phyloP scores from a whole-genome alignment of 83 land plant species.

The Thuja plicata region DNA sequence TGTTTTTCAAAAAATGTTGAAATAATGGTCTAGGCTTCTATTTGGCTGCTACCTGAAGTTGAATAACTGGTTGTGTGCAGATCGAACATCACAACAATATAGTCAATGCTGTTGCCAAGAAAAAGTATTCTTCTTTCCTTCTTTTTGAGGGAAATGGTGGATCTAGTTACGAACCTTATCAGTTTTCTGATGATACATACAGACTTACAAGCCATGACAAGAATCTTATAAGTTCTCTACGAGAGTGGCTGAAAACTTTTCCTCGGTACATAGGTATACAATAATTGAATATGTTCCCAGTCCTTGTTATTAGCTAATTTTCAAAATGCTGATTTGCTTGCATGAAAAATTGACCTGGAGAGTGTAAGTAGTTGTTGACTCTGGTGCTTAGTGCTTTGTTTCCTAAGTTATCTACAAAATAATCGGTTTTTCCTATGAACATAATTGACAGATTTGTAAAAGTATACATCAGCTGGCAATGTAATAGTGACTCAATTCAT shows the following conservation, averaged over 20 bases:
- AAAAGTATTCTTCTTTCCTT: conserved; percentile 43
- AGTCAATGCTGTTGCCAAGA: conserved; percentile 20
- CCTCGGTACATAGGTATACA: conserved; percentile 24
- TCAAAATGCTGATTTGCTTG: neutral
- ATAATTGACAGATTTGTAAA: neutral
- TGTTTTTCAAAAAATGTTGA: neutral
- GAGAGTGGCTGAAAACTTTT: conserved; percentile 29
- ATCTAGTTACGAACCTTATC: conserved; percentile 37
- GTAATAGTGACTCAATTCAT: neutral
- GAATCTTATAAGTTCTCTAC: conserved; percentile 17
- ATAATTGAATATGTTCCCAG: neutral
- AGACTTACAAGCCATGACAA: conserved; percentile 22
- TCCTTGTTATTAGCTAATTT: neutral
- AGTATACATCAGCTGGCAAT: neutral
- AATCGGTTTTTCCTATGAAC: neutral
- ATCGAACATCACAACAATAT: conserved; percentile 27
- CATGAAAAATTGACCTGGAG: neutral
- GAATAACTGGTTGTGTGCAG: conserved; percentile 22
- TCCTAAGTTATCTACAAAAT: neutral
- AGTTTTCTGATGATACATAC: conserved; percentile 20
- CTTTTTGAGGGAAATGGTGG: conserved; percentile 43
- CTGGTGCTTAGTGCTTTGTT: neutral
- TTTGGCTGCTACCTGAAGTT: conserved; percentile 4
- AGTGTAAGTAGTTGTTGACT: neutral
- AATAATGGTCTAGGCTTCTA: neutral